Evolutionary conservation across 73 alveolate species (phyloP).

Genomic region (Paraurostyla sp.): DNA sequence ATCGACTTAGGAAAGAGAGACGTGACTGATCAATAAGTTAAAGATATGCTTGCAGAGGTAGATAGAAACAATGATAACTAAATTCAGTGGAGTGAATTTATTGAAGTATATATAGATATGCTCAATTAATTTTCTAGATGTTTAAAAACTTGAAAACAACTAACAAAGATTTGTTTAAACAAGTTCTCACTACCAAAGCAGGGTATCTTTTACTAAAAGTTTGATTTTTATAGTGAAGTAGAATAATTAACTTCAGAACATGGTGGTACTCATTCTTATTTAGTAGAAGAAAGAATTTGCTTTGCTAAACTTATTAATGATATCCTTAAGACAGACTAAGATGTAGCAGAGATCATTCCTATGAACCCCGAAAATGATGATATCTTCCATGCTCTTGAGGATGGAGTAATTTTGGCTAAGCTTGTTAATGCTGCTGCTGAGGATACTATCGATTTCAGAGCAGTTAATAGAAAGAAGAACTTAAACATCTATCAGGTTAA

Average conservation of each 20-base stretch:
- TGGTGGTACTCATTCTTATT: constrained; percentile 78
- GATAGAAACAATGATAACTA: constrained; percentile 65
- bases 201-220: not conserved
- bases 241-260: constrained; percentile 9
- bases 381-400: constrained; percentile 86
- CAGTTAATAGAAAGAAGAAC: constrained; percentile 85
- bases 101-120: not conserved
- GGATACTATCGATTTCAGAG: constrained; percentile 94
- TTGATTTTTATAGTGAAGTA: not conserved
- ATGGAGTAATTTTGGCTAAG: constrained; percentile 91
- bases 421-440: constrained; percentile 90
- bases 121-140: constrained; percentile 15
- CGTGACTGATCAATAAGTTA: constrained; percentile 48
- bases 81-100: constrained; percentile 66
- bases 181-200: constrained; percentile 46
- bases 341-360: constrained; percentile 88
- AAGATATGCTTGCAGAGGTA: constrained; percentile 45
- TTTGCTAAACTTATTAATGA: constrained; percentile 83
- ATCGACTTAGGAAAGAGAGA: constrained; percentile 69
- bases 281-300: constrained; percentile 87
- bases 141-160: constrained; percentile 37
- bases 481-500: constrained; percentile 87
- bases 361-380: constrained; percentile 92
- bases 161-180: constrained; percentile 29
- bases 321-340: constrained; percentile 85